These are phyloP conservation scores for Trichophyton simii DNA, from an alignment of 2,329 filamentous ascomycete genomes.

Conservation along the genomic window DNA sequence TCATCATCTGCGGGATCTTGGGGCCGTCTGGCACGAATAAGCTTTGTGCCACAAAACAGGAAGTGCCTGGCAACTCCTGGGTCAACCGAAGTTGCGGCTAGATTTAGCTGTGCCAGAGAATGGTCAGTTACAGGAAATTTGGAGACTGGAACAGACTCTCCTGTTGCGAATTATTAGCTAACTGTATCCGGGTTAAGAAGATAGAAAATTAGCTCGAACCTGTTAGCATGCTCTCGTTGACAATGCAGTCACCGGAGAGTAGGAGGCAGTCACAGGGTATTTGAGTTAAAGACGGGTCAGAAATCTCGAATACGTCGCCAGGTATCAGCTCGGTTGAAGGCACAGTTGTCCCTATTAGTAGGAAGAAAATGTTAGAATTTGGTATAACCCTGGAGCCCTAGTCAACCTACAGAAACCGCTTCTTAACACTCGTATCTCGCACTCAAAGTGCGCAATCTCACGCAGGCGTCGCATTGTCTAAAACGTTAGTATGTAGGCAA, in stretches of 20 bases:
- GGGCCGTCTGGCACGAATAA: slow-evolving; percentile 77
- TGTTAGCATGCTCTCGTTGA: slow-evolving; percentile 98
- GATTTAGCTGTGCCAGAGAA: slow-evolving; percentile 60
- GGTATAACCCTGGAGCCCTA: background rate
- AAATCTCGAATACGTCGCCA: slow-evolving; percentile 92
- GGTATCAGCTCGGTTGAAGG: slow-evolving; percentile 81
- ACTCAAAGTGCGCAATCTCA: slow-evolving; percentile 89
- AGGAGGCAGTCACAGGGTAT: slow-evolving; percentile 88
- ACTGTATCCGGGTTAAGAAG: background rate
- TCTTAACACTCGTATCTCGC: slow-evolving; percentile 81
- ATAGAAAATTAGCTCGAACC: slow-evolving; percentile 26
- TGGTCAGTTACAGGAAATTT: slow-evolving; percentile 77
- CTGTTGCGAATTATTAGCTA: slow-evolving; percentile 25
- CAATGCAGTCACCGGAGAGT: slow-evolving; percentile 88
- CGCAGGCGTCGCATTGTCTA: slow-evolving; percentile 79
- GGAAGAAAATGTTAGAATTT: slow-evolving; percentile 7
- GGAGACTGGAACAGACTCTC: slow-evolving; percentile 92
- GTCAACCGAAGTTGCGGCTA: slow-evolving; percentile 69
- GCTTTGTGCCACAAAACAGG: slow-evolving; percentile 88
- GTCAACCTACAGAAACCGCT: slow-evolving; percentile 71
- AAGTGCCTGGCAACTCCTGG: slow-evolving; percentile 79
- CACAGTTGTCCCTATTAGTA: slow-evolving; percentile 59
- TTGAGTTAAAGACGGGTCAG: slow-evolving; percentile 75
- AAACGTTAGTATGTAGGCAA: slow-evolving; percentile 6
- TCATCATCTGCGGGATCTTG: slow-evolving; percentile 78